Conservation (phyloP, 768 basidiomycete species). For the Hygrocybe punicea region DNA sequence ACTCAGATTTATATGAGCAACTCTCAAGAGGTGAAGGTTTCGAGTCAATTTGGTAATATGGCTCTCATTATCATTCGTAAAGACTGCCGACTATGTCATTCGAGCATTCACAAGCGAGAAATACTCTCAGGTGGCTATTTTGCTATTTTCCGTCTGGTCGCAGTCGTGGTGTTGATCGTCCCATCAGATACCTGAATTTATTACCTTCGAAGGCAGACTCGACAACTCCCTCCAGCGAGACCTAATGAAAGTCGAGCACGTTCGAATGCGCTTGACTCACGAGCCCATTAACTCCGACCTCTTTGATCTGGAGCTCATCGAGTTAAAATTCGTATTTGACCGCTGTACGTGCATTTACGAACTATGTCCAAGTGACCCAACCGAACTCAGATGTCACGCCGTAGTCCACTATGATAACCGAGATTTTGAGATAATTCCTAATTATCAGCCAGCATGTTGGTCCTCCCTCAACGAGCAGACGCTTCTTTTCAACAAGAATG, state of each 20-base stretch:
- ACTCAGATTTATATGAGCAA: constrained; percentile 80
- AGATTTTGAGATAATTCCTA: constrained; percentile 73
- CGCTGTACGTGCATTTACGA: constrained; percentile 45
- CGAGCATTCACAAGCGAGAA: constrained; percentile 77
- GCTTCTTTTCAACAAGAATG: constrained; percentile 55
- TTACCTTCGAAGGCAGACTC: constrained; percentile 72
- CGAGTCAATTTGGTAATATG: not conserved
- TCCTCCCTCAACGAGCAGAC: constrained; percentile 64
- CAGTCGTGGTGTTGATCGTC: not conserved
- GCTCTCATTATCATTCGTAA: constrained; percentile 6
- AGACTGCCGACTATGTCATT: constrained; percentile 79
- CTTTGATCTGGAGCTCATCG: constrained; percentile 79
- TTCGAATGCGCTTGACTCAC: constrained; percentile 77
- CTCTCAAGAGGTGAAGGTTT: constrained; percentile 63
- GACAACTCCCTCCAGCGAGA: constrained; percentile 86
- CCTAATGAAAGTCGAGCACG: constrained; percentile 75
- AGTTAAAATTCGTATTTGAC: constrained; percentile 79
- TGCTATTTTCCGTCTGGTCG: not conserved
- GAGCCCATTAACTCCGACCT: constrained; percentile 68
- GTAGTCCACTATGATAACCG: constrained; percentile 82
- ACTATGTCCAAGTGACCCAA: not conserved
- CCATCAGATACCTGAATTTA: constrained; percentile 76
- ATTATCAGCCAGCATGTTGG: constrained; percentile 63
- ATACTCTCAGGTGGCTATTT: constrained; percentile 64
- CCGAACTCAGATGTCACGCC: not conserved